Evolutionary conservation across 352 stramenopile species (phyloP).

Genomic region (Phytopythium helicoides): DNA sequence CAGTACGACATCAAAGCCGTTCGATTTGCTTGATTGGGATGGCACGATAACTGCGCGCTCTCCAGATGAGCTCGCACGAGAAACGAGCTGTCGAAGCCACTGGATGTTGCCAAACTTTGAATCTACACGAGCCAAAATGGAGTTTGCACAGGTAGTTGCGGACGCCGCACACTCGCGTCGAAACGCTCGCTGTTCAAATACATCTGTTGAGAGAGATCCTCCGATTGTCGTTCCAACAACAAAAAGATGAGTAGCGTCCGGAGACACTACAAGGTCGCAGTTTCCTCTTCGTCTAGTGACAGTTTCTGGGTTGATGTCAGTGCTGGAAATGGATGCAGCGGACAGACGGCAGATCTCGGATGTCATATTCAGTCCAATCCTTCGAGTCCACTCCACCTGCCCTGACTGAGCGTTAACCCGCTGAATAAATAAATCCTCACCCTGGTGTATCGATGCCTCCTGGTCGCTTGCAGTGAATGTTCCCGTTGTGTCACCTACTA

Average conservation of each 20-base stretch:
- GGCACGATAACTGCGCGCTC: background rate
- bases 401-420: slow-evolving; percentile 13
- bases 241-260: slow-evolving; percentile 8
- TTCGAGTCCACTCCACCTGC: slow-evolving; percentile 14
- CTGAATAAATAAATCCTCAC: slow-evolving; percentile 20
- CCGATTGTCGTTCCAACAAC: slow-evolving; percentile 17
- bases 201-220: slow-evolving; percentile 15
- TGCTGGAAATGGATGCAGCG: background rate
- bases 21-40: background rate
- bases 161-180: slow-evolving; percentile 7
- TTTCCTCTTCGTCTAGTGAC: slow-evolving; percentile 1
- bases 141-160: slow-evolving; percentile 8
- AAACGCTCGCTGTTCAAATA: slow-evolving; percentile 14
- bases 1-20: background rate
- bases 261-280: slow-evolving; percentile 1
- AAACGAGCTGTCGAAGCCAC: slow-evolving; percentile 22
- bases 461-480: slow-evolving; percentile 2
- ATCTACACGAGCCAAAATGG: slow-evolving; percentile 12
- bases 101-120: slow-evolving; percentile 9
- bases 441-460: background rate
- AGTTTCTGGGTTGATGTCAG: background rate
- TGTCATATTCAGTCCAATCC: background rate
- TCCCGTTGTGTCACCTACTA: slow-evolving; percentile 25
- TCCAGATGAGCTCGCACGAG: slow-evolving; percentile 11
- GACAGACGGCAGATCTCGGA: background rate